Conservation (phyloP, 2,329 filamentous ascomycete genomes). For the Monilinia polystroma region DNA sequence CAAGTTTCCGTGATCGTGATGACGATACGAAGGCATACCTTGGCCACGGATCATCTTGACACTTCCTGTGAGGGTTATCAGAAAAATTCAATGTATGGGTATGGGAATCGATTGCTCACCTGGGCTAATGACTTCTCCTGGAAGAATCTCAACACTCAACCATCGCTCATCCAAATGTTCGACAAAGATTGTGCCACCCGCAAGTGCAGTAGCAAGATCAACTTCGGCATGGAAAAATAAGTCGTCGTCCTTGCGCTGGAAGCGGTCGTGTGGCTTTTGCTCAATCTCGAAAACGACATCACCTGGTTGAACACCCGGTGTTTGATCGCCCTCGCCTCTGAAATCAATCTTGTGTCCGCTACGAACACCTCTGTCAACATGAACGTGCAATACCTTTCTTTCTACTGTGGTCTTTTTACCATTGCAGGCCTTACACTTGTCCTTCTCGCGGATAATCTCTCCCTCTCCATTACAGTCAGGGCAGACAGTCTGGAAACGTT, state of each 20-base stretch:
- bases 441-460: slow-evolving; percentile 94
- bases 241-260: slow-evolving; percentile 95
- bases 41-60: slow-evolving; percentile 95
- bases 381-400: slow-evolving; percentile 96
- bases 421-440: slow-evolving; percentile 92
- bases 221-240: slow-evolving; percentile 94
- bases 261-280: slow-evolving; percentile 95
- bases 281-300: slow-evolving; percentile 99
- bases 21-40: slow-evolving; percentile 94
- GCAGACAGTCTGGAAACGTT: slow-evolving; percentile 99
- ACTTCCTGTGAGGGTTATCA: slow-evolving; percentile 57
- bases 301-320: slow-evolving; percentile 86
- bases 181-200: slow-evolving; percentile 84
- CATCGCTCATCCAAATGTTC: slow-evolving; percentile 98
- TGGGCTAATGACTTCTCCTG: slow-evolving; percentile 91
- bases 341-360: slow-evolving; percentile 97
- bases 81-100: slow-evolving; percentile 30
- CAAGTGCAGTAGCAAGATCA: slow-evolving; percentile 90
- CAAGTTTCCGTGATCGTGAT: slow-evolving; percentile 93
- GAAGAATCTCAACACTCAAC: slow-evolving; percentile 88
- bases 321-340: slow-evolving; percentile 92
- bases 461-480: slow-evolving; percentile 97
- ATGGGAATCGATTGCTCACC: slow-evolving; percentile 55
- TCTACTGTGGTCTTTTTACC: slow-evolving; percentile 99
- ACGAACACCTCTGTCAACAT: slow-evolving; percentile 92